Conservation (phyloP, 441 rosid species). For the Hura crepitans region DNA sequence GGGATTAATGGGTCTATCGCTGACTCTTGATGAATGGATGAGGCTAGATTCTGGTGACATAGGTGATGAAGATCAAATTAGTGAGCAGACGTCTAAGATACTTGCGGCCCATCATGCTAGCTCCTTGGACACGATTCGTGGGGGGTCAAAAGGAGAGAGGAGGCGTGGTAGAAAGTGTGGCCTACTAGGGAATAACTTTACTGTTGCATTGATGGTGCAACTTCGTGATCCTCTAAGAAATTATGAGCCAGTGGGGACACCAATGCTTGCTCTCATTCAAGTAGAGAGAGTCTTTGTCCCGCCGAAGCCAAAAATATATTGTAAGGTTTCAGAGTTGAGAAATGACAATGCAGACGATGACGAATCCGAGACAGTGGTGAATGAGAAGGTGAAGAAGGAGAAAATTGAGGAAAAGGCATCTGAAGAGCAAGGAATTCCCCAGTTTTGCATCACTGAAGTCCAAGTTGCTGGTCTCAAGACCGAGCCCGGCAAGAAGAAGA, state of each 20-base stretch:
- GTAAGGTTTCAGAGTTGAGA: constrained; percentile 57
- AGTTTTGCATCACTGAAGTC: constrained; percentile 69
- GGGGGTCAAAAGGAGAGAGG: constrained; percentile 68
- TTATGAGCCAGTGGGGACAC: constrained; percentile 88
- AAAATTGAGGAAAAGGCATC: constrained; percentile 39
- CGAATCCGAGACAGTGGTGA: constrained; percentile 26
- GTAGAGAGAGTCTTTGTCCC: constrained; percentile 90
- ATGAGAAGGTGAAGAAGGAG: constrained; percentile 28
- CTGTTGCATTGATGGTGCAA: constrained; percentile 87
- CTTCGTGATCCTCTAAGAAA: constrained; percentile 76
- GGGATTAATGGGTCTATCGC: constrained; percentile 82
- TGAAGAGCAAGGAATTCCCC: constrained; percentile 58
- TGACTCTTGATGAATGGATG: constrained; percentile 94
- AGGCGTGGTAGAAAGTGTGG: constrained; percentile 64
- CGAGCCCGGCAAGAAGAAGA: constrained; percentile 60
- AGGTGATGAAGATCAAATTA: constrained; percentile 64
- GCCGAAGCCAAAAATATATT: constrained; percentile 71
- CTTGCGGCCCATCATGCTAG: constrained; percentile 91
- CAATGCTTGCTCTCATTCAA: constrained; percentile 92
- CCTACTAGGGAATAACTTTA: constrained; percentile 82
- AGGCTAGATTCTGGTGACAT: constrained; percentile 82
- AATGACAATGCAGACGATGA: constrained; percentile 47
- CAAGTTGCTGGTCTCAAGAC: constrained; percentile 78
- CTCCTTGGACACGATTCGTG: constrained; percentile 56
- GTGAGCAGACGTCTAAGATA: constrained; percentile 75